Percentiles rank a stretch among this genome's conserved stretches.
These are phyloP conservation scores for Trifolium dubium DNA, from an alignment of 306 rosid species.

Conservation along the genomic window DNA sequence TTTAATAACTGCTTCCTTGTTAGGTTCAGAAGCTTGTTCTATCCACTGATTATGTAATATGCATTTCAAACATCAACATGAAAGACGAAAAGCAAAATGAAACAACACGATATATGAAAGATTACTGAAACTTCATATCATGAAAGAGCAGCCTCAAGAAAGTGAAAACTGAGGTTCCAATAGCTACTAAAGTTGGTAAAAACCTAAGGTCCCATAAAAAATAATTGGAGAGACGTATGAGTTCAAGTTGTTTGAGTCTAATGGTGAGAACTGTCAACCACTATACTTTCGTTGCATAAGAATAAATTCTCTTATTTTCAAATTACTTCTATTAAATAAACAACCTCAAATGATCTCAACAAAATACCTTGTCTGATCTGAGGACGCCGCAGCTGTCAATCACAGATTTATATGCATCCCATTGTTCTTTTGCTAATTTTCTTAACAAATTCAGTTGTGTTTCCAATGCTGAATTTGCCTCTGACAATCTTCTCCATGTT, in stretches of 20 bases:
- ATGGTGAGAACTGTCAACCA: conserved; percentile 33
- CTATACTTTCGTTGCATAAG: conserved; percentile 18
- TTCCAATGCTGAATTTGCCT: conserved; percentile 80
- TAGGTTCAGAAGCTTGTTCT: conserved; percentile 70
- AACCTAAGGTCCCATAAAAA: not conserved
- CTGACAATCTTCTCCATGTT: conserved; percentile 87
- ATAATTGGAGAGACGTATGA: conserved; percentile 12
- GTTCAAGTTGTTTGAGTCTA: conserved; percentile 18
- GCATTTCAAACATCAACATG: conserved; percentile 39
- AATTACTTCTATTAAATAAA: conserved; percentile 31
- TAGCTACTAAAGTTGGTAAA: conserved; percentile 5
- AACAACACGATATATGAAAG: conserved; percentile 11
- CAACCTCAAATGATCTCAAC: conserved; percentile 29
- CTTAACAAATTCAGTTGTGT: conserved; percentile 63
- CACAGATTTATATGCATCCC: conserved; percentile 77
- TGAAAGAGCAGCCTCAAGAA: conserved; percentile 33
- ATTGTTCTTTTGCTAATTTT: conserved; percentile 72
- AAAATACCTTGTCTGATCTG: conserved; percentile 73
- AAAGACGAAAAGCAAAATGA: conserved; percentile 14
- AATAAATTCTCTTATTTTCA: conserved; percentile 23
- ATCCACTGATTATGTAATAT: conserved; percentile 72
- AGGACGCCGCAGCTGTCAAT: conserved; percentile 70
- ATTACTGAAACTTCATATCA: conserved; percentile 3
- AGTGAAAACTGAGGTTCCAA: conserved; percentile 30
- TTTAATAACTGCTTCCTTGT: conserved; percentile 58